Conservation (phyloP, 2,329 filamentous ascomycete species). For the Penicillium sumatraense region DNA sequence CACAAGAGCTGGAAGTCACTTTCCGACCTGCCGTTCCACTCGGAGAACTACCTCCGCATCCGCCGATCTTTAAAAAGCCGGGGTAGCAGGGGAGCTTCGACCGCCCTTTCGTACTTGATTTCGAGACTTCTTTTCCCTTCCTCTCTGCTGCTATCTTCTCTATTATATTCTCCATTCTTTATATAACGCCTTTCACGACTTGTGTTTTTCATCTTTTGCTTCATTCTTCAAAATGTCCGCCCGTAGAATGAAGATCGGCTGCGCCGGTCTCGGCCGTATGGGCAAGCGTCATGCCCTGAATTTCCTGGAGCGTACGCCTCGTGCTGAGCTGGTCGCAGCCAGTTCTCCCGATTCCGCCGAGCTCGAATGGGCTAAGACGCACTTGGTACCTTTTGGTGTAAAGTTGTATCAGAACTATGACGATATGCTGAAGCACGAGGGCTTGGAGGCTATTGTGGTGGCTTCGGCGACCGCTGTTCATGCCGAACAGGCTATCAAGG, state of each 20-base stretch:
- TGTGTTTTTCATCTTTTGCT: not conserved
- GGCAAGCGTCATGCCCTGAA: constrained; percentile 56
- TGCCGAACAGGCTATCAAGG: constrained; percentile 62
- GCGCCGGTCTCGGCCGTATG: constrained; percentile 57
- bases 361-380: constrained; percentile 55
- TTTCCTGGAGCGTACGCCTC: constrained; percentile 53
- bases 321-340: constrained; percentile 55
- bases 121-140: not conserved
- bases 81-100: not conserved
- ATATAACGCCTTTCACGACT: not conserved
- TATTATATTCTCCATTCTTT: not conserved
- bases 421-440: constrained; percentile 61
- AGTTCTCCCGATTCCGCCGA: constrained; percentile 53
- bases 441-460: constrained; percentile 60
- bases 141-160: not conserved
- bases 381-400: constrained; percentile 58
- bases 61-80: constrained; percentile 7
- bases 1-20: constrained; percentile 23
- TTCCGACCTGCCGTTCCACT: constrained; percentile 20
- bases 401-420: constrained; percentile 60
- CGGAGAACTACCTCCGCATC: constrained; percentile 26
- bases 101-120: not conserved
- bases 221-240: constrained; percentile 26
- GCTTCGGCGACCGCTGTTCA: constrained; percentile 61
- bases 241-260: constrained; percentile 49